Evolutionary conservation across 2,329 filamentous ascomycete species (phyloP).

Genomic region (Ophiocordyceps sinensis): DNA sequence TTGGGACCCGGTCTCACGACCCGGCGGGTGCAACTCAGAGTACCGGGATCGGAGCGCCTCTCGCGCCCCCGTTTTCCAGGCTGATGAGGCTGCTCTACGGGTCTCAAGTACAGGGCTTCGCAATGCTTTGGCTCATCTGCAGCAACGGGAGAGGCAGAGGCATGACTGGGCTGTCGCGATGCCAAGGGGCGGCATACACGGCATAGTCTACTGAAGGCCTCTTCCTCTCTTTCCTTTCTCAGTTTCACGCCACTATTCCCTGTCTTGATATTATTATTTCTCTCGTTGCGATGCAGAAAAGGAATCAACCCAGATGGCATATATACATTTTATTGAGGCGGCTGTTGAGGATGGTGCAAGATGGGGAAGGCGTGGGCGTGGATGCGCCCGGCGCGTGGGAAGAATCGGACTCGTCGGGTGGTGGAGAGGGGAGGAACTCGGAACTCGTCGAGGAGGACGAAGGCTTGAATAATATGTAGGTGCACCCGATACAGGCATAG

Average conservation of each 20-base stretch:
- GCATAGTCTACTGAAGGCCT: constrained; percentile 17
- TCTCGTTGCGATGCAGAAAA: constrained; percentile 1
- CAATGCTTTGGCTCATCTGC: too few relatives aligned
- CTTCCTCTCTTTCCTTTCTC: constrained; percentile 9
- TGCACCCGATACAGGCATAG: constrained; percentile 10
- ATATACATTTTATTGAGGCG: background rate
- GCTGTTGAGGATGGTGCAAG: background rate
- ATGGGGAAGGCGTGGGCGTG: background rate
- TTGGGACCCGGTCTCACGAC: too few relatives aligned
- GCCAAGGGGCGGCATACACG: constrained; percentile 3
- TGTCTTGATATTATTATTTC: constrained; percentile 7
- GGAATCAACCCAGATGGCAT: constrained; percentile 1
- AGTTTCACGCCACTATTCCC: constrained; percentile 4
- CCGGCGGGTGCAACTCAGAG: too few relatives aligned
- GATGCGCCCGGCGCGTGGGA: background rate
- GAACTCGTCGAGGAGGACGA: constrained; percentile 2
- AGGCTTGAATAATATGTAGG: constrained; percentile 14
- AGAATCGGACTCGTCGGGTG: background rate
- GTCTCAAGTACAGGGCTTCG: too few relatives aligned
- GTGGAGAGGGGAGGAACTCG: constrained; percentile 2
- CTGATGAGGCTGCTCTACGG: too few relatives aligned
- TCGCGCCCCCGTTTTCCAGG: too few relatives aligned
- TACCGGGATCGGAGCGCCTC: too few relatives aligned
- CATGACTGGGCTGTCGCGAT: background rate
- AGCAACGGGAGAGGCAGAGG: background rate